Evolutionary conservation across 805 yeast genomes (phyloP).

Genomic region (Saccharomycopsis oosterbeekiorum): DNA sequence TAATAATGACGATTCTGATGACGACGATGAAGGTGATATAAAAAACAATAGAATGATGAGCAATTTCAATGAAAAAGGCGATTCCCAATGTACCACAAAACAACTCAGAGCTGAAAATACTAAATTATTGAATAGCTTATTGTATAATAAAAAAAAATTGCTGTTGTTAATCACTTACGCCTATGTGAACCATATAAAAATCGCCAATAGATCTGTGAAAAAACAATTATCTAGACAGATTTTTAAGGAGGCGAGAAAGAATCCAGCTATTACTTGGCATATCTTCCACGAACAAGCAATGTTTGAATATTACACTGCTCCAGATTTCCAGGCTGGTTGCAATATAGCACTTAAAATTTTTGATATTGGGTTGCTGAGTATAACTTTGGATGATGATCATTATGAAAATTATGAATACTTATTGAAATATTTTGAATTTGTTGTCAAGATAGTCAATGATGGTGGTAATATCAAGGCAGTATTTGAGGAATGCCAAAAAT

Average conservation of each 20-base stretch:
- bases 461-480: slow-evolving; percentile 66
- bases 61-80: slow-evolving; percentile 16
- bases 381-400: slow-evolving; percentile 24
- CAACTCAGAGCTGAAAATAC: slow-evolving; percentile 5
- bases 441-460: slow-evolving; percentile 60
- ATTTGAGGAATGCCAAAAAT: slow-evolving; percentile 67
- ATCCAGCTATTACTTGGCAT: slow-evolving; percentile 62
- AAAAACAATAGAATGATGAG: slow-evolving; percentile 8
- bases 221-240: slow-evolving; percentile 34
- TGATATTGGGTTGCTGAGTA: slow-evolving; percentile 59
- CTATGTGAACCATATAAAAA: slow-evolving; percentile 60
- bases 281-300: slow-evolving; percentile 74
- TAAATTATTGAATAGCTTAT: slow-evolving; percentile 7
- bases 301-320: slow-evolving; percentile 58
- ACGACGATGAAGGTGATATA: slow-evolving; percentile 6
- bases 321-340: slow-evolving; percentile 33
- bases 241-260: slow-evolving; percentile 61
- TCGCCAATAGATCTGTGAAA: slow-evolving; percentile 46
- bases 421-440: slow-evolving; percentile 58
- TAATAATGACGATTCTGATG: slow-evolving; percentile 9
- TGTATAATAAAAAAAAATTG: slow-evolving; percentile 18
- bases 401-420: slow-evolving; percentile 51
- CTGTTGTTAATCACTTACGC: slow-evolving; percentile 40
- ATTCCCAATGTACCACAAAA: slow-evolving; percentile 17
- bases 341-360: slow-evolving; percentile 68